phyloP scores from a whole-genome alignment of 352 stramenopile genomes.

The Phytophthora citricola region DNA sequence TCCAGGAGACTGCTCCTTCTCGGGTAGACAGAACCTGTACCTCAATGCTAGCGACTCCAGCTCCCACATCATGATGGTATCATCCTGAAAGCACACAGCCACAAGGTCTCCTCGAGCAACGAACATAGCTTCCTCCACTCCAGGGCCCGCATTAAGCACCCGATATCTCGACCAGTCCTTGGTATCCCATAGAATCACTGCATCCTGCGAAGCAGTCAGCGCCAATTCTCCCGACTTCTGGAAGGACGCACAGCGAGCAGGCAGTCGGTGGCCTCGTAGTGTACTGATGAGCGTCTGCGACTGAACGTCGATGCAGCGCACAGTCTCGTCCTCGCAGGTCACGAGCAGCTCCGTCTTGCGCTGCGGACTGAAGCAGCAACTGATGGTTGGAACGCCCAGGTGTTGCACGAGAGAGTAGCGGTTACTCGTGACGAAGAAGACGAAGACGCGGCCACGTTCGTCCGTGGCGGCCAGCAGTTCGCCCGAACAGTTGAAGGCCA shows the following conservation, averaged over 20 bases:
- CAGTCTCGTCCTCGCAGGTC: conserved; percentile 84
- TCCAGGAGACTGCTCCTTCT: conserved; percentile 65
- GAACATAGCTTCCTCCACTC: conserved; percentile 72
- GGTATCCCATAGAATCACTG: conserved; percentile 87
- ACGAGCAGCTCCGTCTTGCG: conserved; percentile 81
- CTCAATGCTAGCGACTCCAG: conserved; percentile 74
- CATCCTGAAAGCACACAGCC: conserved; percentile 83
- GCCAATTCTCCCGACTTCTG: conserved; percentile 76
- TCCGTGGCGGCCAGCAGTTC: conserved; percentile 75
- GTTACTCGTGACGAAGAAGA: conserved; percentile 80
- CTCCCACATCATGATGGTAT: conserved; percentile 90
- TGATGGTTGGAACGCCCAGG: conserved; percentile 59
- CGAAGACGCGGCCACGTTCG: conserved; percentile 82
- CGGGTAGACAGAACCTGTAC: conserved; percentile 74
- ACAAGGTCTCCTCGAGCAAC: conserved; percentile 67
- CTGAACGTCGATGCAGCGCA: conserved; percentile 80
- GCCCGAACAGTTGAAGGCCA: conserved; percentile 72
- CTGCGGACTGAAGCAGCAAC: conserved; percentile 75
- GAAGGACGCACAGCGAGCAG: conserved; percentile 66
- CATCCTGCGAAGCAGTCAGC: conserved; percentile 78
- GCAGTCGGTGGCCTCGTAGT: conserved; percentile 67
- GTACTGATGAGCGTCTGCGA: conserved; percentile 81
- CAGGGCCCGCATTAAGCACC: conserved; percentile 78
- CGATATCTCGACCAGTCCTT: conserved; percentile 85
- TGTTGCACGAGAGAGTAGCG: conserved; percentile 80